Evolutionary conservation across 768 basidiomycete species (phyloP).

Genomic region (Amanita jacksonii): DNA sequence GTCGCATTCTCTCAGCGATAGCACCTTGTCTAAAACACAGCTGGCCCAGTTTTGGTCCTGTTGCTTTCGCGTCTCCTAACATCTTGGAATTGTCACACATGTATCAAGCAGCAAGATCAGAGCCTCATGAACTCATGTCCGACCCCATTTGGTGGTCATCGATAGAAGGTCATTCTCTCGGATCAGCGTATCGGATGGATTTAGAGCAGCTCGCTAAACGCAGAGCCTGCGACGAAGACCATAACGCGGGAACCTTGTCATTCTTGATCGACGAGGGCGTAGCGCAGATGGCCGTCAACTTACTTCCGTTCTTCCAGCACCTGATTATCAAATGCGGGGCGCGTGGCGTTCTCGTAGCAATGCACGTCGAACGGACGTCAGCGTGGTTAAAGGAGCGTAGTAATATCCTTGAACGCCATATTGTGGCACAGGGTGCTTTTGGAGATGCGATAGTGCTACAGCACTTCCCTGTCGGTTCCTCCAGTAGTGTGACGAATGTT

Average conservation of each 20-base stretch:
- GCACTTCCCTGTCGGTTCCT: conserved; percentile 56
- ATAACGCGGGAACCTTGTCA: conserved; percentile 35
- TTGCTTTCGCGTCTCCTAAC: conserved; percentile 81
- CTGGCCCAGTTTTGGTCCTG: conserved; percentile 26
- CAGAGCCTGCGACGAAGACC: conserved; percentile 29
- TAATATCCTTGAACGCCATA: conserved; percentile 33
- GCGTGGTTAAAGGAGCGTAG: conserved; percentile 44
- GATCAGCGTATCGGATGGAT: conserved; percentile 54
- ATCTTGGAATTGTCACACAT: conserved; percentile 62
- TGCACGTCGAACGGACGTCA: conserved; percentile 40
- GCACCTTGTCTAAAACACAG: conserved; percentile 23
- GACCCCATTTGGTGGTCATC: conserved; percentile 54
- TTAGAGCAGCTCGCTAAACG: conserved; percentile 50
- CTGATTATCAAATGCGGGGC: conserved; percentile 82
- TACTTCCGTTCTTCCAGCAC: conserved; percentile 79
- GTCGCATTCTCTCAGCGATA: conserved; percentile 57
- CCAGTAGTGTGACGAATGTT: conserved; percentile 49
- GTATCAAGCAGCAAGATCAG: conserved; percentile 38
- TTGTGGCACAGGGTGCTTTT: conserved; percentile 41
- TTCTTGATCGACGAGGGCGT: conserved; percentile 66
- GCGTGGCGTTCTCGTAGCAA: conserved; percentile 52
- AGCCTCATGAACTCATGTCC: conserved; percentile 38
- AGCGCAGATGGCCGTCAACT: conserved; percentile 69
- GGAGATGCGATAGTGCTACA: conserved; percentile 50
- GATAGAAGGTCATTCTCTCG: conserved; percentile 58